phyloP scores from a whole-genome alignment of 345 rosid species.

The Euphorbia lathyris region DNA sequence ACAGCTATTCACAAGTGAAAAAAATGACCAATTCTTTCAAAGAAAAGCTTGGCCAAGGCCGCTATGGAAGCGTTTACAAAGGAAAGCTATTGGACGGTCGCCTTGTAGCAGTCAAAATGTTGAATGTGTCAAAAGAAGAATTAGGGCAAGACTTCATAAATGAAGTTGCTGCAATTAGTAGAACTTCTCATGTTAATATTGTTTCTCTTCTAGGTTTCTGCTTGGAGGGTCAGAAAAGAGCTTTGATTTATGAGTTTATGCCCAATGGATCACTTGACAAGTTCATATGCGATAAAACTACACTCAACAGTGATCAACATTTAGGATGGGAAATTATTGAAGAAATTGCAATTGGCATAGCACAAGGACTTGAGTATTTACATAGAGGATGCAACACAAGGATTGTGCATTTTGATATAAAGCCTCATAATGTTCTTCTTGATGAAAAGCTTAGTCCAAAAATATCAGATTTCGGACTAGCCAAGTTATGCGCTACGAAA shows the following conservation, averaged over 20 bases:
- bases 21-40: slow-evolving; percentile 8
- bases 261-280: slow-evolving; percentile 13
- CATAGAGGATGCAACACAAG: slow-evolving; percentile 16
- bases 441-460: background rate
- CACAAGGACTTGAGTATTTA: slow-evolving; percentile 12
- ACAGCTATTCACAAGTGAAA: slow-evolving; percentile 5
- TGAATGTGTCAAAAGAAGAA: background rate
- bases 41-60: slow-evolving; percentile 14
- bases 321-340: slow-evolving; percentile 9
- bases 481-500: background rate
- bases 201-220: slow-evolving; percentile 9
- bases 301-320: background rate
- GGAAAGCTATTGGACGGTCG: background rate
- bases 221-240: background rate
- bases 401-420: slow-evolving; percentile 10
- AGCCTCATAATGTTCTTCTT: slow-evolving; percentile 1
- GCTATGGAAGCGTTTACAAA: slow-evolving; percentile 10
- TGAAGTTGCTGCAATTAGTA: slow-evolving; percentile 14
- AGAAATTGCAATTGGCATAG: slow-evolving; percentile 4
- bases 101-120: slow-evolving; percentile 1
- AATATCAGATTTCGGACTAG: slow-evolving; percentile 12
- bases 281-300: background rate
- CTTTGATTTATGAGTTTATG: slow-evolving; percentile 11
- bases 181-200: slow-evolving; percentile 18
- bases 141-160: slow-evolving; percentile 14